phyloP scores from a whole-genome alignment of 495 filamentous ascomycete species.

The Tuber umbilicatum region DNA sequence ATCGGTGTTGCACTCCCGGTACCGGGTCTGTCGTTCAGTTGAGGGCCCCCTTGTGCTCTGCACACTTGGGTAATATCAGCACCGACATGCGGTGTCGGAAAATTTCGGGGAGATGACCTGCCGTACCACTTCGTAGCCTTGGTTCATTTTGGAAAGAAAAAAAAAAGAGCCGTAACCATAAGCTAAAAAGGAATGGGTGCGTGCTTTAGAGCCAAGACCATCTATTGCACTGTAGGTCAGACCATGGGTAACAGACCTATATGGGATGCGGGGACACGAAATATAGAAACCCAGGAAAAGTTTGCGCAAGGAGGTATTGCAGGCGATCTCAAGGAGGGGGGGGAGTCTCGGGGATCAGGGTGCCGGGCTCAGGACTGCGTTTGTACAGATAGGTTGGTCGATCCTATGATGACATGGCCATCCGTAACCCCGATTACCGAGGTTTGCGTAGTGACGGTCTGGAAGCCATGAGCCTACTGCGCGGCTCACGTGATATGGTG shows the following conservation, averaged over 20 bases:
- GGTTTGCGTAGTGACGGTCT: background rate
- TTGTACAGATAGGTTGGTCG: background rate
- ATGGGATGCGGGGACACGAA: background rate
- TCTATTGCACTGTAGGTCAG: background rate
- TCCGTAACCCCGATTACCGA: background rate
- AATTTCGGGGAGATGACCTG: background rate
- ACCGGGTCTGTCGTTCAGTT: background rate
- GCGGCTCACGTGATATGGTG: background rate
- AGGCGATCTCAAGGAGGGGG: background rate
- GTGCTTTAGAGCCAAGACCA: background rate
- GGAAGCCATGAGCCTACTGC: background rate
- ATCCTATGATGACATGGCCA: background rate
- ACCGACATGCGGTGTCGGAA: background rate
- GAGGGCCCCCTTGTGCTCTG: background rate
- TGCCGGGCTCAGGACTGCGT: background rate
- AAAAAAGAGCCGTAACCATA: background rate
- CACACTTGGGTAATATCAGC: background rate
- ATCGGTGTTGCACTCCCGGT: background rate
- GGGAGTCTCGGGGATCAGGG: background rate
- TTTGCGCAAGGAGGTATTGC: background rate
- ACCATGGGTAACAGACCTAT: background rate
- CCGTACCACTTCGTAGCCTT: background rate
- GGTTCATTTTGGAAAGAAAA: background rate
- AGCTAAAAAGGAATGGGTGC: background rate
- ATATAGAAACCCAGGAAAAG: background rate